These are phyloP conservation scores for Eimeria acervulina DNA, from an alignment of 169 alveolate genomes.

Conservation along the genomic window DNA sequence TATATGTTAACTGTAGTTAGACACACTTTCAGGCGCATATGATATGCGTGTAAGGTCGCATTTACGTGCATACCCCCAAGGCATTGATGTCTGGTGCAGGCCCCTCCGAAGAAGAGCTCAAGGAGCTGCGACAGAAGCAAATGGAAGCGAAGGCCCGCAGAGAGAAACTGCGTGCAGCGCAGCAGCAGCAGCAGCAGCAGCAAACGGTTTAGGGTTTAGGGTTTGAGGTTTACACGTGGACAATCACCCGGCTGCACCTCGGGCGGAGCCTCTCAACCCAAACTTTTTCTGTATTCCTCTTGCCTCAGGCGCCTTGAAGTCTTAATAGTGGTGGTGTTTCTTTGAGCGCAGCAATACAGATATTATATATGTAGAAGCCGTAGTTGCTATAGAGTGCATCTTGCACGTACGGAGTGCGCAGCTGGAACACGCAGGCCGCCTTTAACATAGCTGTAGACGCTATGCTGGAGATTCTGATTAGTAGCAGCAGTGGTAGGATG, in stretches of 20 bases:
- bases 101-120: constrained; percentile 53
- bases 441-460: no score
- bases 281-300: not conserved
- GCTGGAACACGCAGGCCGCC: no score
- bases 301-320: not conserved
- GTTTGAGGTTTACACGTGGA: not conserved
- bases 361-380: not conserved
- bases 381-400: not conserved
- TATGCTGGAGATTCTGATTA: no score
- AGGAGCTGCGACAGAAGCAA: constrained; percentile 56
- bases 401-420: no score
- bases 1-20: not conserved
- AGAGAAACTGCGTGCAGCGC: not conserved
- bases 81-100: not conserved
- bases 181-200: not conserved
- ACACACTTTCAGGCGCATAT: not conserved
- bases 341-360: not conserved
- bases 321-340: not conserved
- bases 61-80: not conserved
- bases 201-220: constrained; percentile 24
- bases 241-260: not conserved
- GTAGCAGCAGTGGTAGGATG: no score
- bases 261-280: not conserved
- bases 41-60: not conserved
- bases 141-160: constrained; percentile 44